Evolutionary conservation across 768 basidiomycete genomes (phyloP).

Genomic region (Myochromella boudieri): DNA sequence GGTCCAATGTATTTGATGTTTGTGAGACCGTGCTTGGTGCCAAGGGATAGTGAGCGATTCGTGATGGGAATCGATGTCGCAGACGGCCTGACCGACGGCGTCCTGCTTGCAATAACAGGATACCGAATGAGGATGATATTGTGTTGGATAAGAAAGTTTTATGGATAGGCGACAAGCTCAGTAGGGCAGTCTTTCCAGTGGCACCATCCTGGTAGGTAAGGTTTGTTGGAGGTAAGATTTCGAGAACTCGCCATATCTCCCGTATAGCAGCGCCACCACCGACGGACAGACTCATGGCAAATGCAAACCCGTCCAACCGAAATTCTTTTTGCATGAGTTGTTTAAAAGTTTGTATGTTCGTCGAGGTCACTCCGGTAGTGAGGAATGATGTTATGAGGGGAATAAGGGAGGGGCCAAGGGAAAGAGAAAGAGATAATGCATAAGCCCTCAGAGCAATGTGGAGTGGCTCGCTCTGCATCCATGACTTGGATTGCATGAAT

Average conservation of each 20-base stretch:
- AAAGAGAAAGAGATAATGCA: conserved; percentile 60
- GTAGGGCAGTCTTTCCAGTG: conserved; percentile 7
- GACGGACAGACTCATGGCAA: conserved; percentile 60
- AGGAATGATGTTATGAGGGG: conserved; percentile 45
- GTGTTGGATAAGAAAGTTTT: conserved; percentile 60
- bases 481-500: conserved; percentile 18
- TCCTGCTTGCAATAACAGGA: conserved; percentile 57
- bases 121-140: conserved; percentile 54
- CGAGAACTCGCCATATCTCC: conserved; percentile 36
- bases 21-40: conserved; percentile 10
- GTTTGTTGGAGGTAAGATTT: neutral
- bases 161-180: conserved; percentile 37
- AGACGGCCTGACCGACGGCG: conserved; percentile 31
- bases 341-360: conserved; percentile 25
- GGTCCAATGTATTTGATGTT: conserved; percentile 60
- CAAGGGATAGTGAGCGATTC: conserved; percentile 1
- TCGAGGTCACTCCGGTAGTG: conserved; percentile 18
- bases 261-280: conserved; percentile 63
- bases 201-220: neutral
- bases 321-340: conserved; percentile 56
- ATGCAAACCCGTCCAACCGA: conserved; percentile 64
- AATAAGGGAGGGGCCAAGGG: conserved; percentile 64
- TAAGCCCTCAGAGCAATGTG: conserved; percentile 70
- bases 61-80: conserved; percentile 10
- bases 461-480: conserved; percentile 14